phyloP scores from a whole-genome alignment of 495 filamentous ascomycete species.

The Aspergillus coremiiformis region DNA sequence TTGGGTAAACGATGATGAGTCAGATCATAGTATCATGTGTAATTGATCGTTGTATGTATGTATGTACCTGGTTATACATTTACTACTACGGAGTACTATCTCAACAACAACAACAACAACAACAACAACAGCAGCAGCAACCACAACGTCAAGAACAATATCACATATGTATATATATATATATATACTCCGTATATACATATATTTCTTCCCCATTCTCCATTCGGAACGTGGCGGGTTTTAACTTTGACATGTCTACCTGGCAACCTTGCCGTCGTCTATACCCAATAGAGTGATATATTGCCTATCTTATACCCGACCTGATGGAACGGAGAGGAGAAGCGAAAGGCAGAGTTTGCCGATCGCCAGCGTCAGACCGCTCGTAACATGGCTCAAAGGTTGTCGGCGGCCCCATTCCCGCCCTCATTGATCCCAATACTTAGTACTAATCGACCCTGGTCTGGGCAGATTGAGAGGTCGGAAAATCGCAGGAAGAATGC shows the following conservation, averaged over 20 bases:
- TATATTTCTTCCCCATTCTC: not conserved
- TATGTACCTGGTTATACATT: not conserved
- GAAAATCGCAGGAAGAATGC: not conserved
- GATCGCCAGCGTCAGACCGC: slow-evolving; percentile 22
- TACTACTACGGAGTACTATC: no score
- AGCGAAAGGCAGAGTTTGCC: slow-evolving; percentile 18
- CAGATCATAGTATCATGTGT: not conserved
- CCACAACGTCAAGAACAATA: not conserved
- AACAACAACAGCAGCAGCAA: no score
- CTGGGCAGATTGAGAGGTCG: slow-evolving; percentile 1
- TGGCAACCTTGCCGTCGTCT: not conserved
- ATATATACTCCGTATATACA: no score
- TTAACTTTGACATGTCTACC: not conserved
- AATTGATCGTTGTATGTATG: not conserved
- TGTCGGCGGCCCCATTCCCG: slow-evolving; percentile 4
- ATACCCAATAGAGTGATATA: not conserved
- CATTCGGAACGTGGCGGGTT: not conserved
- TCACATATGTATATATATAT: not conserved
- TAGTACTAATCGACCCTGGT: no score
- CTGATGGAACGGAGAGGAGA: not conserved
- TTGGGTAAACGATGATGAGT: not conserved
- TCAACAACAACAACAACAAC: no score
- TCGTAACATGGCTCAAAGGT: slow-evolving; percentile 14
- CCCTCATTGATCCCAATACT: not conserved
- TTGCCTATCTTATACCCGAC: not conserved